Conservation (phyloP, 2,329 filamentous ascomycete genomes). For the Fusarium sp. region DNA sequence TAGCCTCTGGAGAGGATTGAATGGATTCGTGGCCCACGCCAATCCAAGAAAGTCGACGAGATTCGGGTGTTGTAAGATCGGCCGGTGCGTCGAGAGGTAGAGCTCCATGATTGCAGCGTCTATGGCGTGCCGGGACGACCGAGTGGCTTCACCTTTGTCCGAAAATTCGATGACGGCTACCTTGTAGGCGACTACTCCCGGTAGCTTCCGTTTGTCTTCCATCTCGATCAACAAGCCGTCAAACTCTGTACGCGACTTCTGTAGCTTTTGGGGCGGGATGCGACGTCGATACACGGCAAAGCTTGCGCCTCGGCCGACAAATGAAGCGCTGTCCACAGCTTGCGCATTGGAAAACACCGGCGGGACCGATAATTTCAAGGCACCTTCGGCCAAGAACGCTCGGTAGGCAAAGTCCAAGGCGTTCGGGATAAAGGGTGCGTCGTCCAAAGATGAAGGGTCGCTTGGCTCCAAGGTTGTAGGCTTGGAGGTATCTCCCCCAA, state of each 20-base stretch:
- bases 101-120: background rate
- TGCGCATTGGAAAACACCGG: background rate
- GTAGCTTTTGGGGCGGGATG: background rate
- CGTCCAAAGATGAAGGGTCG: background rate
- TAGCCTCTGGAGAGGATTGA: background rate
- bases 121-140: background rate
- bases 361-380: background rate
- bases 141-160: background rate
- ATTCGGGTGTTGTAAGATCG: background rate
- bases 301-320: background rate
- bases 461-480: background rate
- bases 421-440: background rate
- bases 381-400: background rate
- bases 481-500: background rate
- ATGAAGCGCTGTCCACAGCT: background rate
- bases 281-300: background rate
- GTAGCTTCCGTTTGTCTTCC: background rate
- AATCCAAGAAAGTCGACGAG: background rate
- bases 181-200: background rate
- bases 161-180: background rate
- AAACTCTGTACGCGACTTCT: background rate
- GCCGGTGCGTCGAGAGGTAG: background rate
- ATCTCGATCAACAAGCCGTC: background rate
- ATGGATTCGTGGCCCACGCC: background rate
- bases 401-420: background rate